These are phyloP conservation scores for Chlorociboria aeruginascens DNA, from an alignment of 495 filamentous ascomycete genomes.

Conservation along the genomic window DNA sequence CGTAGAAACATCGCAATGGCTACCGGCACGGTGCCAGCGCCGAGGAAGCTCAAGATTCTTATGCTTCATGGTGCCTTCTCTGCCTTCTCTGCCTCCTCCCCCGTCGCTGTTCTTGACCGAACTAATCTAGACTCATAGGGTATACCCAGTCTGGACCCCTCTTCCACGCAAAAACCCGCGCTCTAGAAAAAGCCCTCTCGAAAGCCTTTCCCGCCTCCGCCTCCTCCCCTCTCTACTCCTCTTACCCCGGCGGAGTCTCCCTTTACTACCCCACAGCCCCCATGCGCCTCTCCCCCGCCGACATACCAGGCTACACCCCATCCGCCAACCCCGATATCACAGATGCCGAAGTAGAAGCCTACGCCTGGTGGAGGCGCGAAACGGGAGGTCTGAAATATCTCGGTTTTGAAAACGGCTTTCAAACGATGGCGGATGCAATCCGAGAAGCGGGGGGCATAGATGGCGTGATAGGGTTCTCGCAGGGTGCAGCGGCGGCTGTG, in stretches of 20 bases:
- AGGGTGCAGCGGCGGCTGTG: slow-evolving; percentile 52
- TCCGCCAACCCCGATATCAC: slow-evolving; percentile 15
- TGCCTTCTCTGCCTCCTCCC: neutral
- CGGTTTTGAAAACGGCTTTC: slow-evolving; percentile 53
- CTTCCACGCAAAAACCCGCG: slow-evolving; percentile 84
- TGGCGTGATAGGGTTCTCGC: slow-evolving; percentile 65
- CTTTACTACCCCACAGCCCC: slow-evolving; percentile 54
- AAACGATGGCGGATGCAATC: slow-evolving; percentile 44
- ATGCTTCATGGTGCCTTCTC: slow-evolving; percentile 41
- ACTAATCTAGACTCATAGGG: slow-evolving; percentile 28
- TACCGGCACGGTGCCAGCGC: neutral
- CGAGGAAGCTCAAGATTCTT: slow-evolving; percentile 34
- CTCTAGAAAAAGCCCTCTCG: slow-evolving; percentile 65
- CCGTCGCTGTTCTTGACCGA: neutral
- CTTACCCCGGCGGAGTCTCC: slow-evolving; percentile 27
- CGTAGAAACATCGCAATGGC: too few relatives aligned
- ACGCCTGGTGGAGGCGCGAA: slow-evolving; percentile 78
- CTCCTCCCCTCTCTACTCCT: neutral
- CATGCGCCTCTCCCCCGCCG: slow-evolving; percentile 43
- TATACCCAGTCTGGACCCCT: slow-evolving; percentile 84
- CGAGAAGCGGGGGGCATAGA: slow-evolving; percentile 49
- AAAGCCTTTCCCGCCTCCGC: slow-evolving; percentile 57
- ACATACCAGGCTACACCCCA: slow-evolving; percentile 55
- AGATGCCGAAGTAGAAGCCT: slow-evolving; percentile 31
- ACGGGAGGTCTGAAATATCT: slow-evolving; percentile 45